Conservation (phyloP, 1,284 basidiomycete genomes). For the Sanghuangporus sanghuang region DNA sequence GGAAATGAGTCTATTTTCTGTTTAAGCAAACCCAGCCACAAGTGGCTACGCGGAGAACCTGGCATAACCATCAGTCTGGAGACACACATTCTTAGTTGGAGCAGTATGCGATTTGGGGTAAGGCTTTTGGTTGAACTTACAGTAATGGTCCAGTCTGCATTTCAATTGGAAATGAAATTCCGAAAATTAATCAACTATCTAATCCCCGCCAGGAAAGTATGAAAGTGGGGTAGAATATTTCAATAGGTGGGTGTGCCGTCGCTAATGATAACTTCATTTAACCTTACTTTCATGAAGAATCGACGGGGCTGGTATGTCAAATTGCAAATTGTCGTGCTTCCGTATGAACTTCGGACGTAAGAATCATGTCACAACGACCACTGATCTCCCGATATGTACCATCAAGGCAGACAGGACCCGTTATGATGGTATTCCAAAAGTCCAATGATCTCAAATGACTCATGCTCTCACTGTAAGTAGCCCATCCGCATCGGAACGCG, state of each 20-base stretch:
- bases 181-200: no score
- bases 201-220: no score
- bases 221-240: no score
- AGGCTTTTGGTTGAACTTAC: no score
- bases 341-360: neutral
- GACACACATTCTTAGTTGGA: no score
- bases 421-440: neutral
- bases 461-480: neutral
- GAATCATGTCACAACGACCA: neutral
- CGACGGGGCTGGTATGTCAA: neutral
- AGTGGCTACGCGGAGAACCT: no score
- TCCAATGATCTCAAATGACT: neutral
- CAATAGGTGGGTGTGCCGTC: no score
- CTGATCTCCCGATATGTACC: conserved; percentile 1
- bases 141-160: no score
- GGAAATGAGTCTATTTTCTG: neutral
- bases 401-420: neutral
- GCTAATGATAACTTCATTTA: no score
- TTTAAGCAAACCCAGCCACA: neutral
- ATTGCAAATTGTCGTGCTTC: neutral
- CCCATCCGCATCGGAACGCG: neutral
- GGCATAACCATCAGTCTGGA: no score
- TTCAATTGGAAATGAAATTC: no score
- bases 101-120: no score
- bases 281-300: neutral